Percentiles rank a stretch among this genome's conserved stretches.
Evolutionary conservation across 345 rosid genomes (phyloP).

Genomic region (Salix suchowensis): DNA sequence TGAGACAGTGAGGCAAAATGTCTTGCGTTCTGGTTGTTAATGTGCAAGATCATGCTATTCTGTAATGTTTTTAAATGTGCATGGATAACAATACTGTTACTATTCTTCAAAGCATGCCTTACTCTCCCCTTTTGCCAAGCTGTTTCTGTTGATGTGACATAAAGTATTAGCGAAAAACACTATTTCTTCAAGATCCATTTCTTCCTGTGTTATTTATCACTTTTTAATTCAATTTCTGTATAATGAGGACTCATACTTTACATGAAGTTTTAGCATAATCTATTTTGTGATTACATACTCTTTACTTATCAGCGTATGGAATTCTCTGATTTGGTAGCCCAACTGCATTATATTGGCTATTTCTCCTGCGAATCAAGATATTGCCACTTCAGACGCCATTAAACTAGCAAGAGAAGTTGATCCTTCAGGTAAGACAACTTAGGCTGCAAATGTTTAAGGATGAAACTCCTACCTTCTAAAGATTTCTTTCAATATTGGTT

Average conservation of each 20-base stretch:
- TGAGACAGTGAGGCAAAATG: too few relatives aligned
- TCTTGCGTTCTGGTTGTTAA: too few relatives aligned
- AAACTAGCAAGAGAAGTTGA: conserved; percentile 99
- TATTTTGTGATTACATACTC: background rate
- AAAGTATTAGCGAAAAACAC: too few relatives aligned
- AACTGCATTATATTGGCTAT: conserved; percentile 96
- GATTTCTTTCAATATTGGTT: background rate
- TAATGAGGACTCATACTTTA: too few relatives aligned
- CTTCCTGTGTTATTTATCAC: too few relatives aligned
- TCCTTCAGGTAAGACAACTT: conserved; percentile 64
- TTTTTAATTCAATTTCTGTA: too few relatives aligned
- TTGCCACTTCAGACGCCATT: conserved; percentile 99
- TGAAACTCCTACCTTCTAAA: background rate
- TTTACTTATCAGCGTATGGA: conserved; percentile 11
- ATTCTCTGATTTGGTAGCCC: conserved; percentile 57
- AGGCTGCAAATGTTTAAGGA: conserved; percentile 11
- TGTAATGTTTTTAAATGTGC: too few relatives aligned
- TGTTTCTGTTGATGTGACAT: too few relatives aligned
- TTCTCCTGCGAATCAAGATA: conserved; percentile 99
- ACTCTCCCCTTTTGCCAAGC: too few relatives aligned
- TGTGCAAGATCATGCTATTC: too few relatives aligned
- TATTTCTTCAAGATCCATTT: background rate
- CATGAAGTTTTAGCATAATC: background rate
- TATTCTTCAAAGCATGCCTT: too few relatives aligned
- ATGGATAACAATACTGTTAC: too few relatives aligned